phyloP scores from a whole-genome alignment of 2,329 filamentous ascomycete species.

The Paecilomyces formosus region DNA sequence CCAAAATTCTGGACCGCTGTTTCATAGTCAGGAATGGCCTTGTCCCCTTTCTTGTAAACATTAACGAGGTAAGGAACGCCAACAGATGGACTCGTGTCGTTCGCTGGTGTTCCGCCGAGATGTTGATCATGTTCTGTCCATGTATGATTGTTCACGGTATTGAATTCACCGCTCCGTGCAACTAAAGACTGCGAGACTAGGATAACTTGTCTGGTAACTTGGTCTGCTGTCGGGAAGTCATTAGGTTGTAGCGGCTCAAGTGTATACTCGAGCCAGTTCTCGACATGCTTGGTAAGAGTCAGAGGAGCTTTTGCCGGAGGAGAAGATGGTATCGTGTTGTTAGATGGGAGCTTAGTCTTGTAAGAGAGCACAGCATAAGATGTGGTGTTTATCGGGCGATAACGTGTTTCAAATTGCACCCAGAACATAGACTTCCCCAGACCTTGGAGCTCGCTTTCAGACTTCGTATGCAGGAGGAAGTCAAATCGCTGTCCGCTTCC shows the following conservation, averaged over 20 bases:
- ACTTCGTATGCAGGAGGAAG: conserved; percentile 48
- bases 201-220: conserved; percentile 7
- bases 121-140: background rate
- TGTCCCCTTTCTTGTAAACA: conserved; percentile 34
- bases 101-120: conserved; percentile 43
- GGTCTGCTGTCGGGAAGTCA: conserved; percentile 28
- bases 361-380: conserved; percentile 21
- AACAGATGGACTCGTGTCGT: conserved; percentile 21
- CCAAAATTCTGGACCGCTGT: conserved; percentile 27
- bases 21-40: conserved; percentile 34
- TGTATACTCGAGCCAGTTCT: conserved; percentile 6
- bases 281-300: conserved; percentile 10
- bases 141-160: conserved; percentile 35
- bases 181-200: background rate
- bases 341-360: conserved; percentile 1
- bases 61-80: conserved; percentile 38
- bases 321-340: background rate
- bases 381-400: conserved; percentile 16
- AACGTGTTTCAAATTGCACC: conserved; percentile 26
- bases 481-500: conserved; percentile 56
- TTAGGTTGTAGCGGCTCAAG: background rate
- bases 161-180: conserved; percentile 10
- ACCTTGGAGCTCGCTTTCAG: conserved; percentile 13
- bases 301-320: conserved; percentile 6
- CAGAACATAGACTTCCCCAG: conserved; percentile 42